A percentile compares a stretch with the other conserved stretches of the same genome.
Evolutionary conservation across 2,329 filamentous ascomycete genomes (phyloP).

Genomic region (Claviceps capensis): DNA sequence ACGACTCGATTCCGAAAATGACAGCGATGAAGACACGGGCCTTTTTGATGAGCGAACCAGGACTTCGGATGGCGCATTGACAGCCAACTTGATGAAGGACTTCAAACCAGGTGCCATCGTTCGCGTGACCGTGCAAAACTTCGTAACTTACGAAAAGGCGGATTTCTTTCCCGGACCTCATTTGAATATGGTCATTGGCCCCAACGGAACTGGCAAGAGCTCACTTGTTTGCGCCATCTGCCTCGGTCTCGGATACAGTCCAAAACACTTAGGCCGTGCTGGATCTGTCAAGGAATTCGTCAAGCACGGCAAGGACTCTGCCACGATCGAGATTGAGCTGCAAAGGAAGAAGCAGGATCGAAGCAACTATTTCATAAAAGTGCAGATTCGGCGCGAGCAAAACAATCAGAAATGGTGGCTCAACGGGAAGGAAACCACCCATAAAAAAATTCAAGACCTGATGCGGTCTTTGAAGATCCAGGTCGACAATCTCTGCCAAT

Average conservation of each 20-base stretch:
- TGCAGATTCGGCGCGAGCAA: constrained; percentile 68
- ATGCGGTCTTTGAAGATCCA: constrained; percentile 71
- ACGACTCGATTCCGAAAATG: constrained; percentile 15
- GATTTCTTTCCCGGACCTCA: constrained; percentile 86
- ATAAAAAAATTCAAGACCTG: constrained; percentile 53
- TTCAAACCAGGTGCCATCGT: constrained; percentile 75
- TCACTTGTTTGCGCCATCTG: constrained; percentile 96
- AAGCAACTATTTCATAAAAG: constrained; percentile 58
- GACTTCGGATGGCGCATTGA: constrained; percentile 4
- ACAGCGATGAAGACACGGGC: constrained; percentile 9
- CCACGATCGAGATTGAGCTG: constrained; percentile 82
- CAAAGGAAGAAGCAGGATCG: constrained; percentile 45
- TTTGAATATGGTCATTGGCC: constrained; percentile 96
- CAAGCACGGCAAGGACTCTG: constrained; percentile 69
- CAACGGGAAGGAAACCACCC: constrained; percentile 48
- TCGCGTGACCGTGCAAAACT: constrained; percentile 72
- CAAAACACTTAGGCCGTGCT: constrained; percentile 72
- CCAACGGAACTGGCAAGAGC: constrained; percentile 97
- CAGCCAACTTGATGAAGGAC: constrained; percentile 14
- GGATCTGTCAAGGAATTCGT: constrained; percentile 81
- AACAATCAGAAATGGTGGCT: constrained; percentile 71
- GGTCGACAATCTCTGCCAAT: constrained; percentile 95
- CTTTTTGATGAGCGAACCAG: constrained; percentile 7
- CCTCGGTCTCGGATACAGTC: constrained; percentile 73
- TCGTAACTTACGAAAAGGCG: constrained; percentile 87